Evolutionary conservation across 1,139 yeast genomes (phyloP), one percentile per base, ranked within the genome.

Genomic region (Geotrichum restrictum): DNA sequence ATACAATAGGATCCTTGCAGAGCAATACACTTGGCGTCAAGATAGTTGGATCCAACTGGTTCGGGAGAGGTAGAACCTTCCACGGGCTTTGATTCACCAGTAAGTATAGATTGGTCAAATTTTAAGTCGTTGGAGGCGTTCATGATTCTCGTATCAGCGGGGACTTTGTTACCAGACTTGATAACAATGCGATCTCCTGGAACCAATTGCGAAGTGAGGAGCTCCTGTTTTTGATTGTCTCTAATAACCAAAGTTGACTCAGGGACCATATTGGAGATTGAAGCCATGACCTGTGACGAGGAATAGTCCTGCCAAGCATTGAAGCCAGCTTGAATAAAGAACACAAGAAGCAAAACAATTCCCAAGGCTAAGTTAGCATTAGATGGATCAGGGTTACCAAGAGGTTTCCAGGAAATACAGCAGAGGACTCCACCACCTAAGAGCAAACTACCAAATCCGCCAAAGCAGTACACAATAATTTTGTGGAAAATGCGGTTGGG

Each of bases 41-140:
- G 62, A 60, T 72, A 73, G 58, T 75, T 75, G 3, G 56, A 53
- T 32, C 64, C 68, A 4, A 62, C 42, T 22, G 47, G 24, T 31
- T 75, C 69, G 49, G 69, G 69, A 4, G 76, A 72, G 16, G 44
- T 6, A 6, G 22, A 21, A 1, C 73, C 76, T 14, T 71, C 69
- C 1, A 74, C 68, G 10, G 79, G 76, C 47, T 73, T 66, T 0
- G 79, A 74, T 60, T 76, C 80, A 54, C 81, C 81, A 1, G 81
- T 77, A 47, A 77, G 65, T 36, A 76, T 69, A 13, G 80, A 75
- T 57, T 76, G 77, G 58, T 77, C 81, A 46, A 78, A 74, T 55
- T 75, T 74, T 53, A 74, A 69, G 54, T 74, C 75, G 29, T 48
- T 27, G 49, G 65, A 53, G 27, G 65, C 69, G 36, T 62, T 59